Evolutionary conservation across 2,329 filamentous ascomycete genomes (phyloP), one percentile per base, ranked within the genome.

Genomic region (Aspergillus sp.): DNA sequence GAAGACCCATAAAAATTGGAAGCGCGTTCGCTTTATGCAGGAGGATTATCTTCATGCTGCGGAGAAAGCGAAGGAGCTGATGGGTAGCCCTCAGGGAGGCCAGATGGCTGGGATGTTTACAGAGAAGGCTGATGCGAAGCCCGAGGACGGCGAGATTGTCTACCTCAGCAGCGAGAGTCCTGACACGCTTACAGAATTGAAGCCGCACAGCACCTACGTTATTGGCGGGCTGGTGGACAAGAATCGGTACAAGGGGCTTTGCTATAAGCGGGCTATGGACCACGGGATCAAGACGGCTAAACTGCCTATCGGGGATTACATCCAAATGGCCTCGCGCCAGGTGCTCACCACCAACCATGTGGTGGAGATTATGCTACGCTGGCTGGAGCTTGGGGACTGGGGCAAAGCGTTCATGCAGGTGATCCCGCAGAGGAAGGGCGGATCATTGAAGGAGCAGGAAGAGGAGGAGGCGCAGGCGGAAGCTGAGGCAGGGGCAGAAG

Each of bases 341-440:
- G 84, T 98, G 4, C 66, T 98, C 36, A 80, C 89, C 3, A 95
- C 89, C 5, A 98, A 96, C 53, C 91, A 98, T 52, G 91, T 98
- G 1, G 75, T 91, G 29, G 89, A 96, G 61, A 96, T 98, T 41
- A 94, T 98, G 85, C 64, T 94, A 28, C 79, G 78, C 44, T 98
- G 88, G 86, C 61, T 98, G 34, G 86, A 95, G 59, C 76, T 75
- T 30, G 84, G 83, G 2, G 82, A 96, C 56, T 98, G 91, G 91
- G 88, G 81, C 1, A 69, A 82, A 52, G 88, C 91, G 0, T 98
- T 98, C 55, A 64, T 88, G 61, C 71, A 75, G 31, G 86, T 93
- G 3, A 88, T 98, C 45, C 91, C 91, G 0, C 86, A 86, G 61
- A 70, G 91, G 41, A 98, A 98, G 58, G 86, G 85, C 1, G 86